Evolutionary conservation across 768 basidiomycete species (phyloP).

Genomic region (Mycena latifolia): DNA sequence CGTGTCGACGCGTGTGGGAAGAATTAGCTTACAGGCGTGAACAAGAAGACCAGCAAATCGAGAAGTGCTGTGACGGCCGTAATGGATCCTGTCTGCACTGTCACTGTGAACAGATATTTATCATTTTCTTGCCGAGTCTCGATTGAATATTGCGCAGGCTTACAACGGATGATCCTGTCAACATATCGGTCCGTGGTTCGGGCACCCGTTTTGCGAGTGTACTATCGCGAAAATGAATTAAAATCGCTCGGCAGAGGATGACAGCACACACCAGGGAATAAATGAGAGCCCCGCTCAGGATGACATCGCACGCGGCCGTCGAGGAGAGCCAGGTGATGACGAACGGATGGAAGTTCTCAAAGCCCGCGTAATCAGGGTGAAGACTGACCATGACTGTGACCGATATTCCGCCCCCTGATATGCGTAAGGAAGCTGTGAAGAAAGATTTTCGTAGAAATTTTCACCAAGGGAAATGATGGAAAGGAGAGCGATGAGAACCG

Average conservation of each 20-base stretch:
- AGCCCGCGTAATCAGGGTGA: too few species aligned
- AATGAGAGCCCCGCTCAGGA: conserved; percentile 19
- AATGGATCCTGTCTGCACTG: conserved; percentile 29
- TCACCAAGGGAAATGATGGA: conserved; percentile 25
- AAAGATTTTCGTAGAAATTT: neutral
- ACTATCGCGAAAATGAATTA: neutral
- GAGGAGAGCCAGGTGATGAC: too few species aligned
- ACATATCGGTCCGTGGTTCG: conserved; percentile 26
- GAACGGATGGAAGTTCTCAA: too few species aligned
- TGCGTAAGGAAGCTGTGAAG: neutral
- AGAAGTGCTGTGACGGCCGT: conserved; percentile 20
- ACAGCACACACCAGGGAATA: conserved; percentile 28
- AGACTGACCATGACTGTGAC: conserved; percentile 20
- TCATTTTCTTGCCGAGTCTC: neutral
- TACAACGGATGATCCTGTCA: conserved; percentile 30
- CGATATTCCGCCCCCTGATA: conserved; percentile 23
- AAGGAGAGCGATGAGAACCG: neutral
- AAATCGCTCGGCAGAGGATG: too few species aligned
- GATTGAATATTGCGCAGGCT: too few species aligned
- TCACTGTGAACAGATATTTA: conserved; percentile 13
- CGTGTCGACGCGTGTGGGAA: too few species aligned
- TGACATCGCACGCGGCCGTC: too few species aligned
- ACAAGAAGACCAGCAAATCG: too few species aligned
- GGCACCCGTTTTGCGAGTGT: conserved; percentile 20
- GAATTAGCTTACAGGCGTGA: too few species aligned